Evolutionary conservation across 1,284 basidiomycete species (phyloP).

Genomic region (Leccinum solheimii): DNA sequence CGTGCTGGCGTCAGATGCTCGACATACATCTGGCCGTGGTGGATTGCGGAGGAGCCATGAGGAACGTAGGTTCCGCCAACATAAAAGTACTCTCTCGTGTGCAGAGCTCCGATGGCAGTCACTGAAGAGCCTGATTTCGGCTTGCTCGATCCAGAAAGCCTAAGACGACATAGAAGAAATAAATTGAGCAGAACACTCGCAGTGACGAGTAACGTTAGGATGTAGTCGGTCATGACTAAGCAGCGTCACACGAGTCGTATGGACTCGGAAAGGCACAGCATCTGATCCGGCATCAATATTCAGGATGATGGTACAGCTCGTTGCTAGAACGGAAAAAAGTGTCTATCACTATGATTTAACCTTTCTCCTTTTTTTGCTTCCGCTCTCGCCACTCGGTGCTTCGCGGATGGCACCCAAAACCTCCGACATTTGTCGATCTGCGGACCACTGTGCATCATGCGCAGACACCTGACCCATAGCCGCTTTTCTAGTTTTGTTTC

Average conservation of each 20-base stretch:
- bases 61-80: conserved; percentile 41
- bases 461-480: conserved; percentile 9
- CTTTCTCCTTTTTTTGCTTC: conserved; percentile 25
- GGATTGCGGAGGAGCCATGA: conserved; percentile 35
- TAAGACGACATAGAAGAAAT: conserved; percentile 15
- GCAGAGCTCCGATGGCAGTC: conserved; percentile 26
- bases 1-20: conserved; percentile 44
- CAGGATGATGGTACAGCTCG: background rate
- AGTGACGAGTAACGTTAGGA: conserved; percentile 9
- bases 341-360: conserved; percentile 1
- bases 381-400: conserved; percentile 26
- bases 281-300: background rate
- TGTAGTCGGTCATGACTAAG: background rate
- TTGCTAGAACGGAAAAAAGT: background rate
- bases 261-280: too few relatives aligned
- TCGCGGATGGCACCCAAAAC: conserved; percentile 33
- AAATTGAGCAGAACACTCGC: conserved; percentile 24
- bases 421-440: conserved; percentile 35
- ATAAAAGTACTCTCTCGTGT: conserved; percentile 47
- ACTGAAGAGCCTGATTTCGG: background rate
- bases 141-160: conserved; percentile 3
- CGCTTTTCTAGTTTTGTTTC: conserved; percentile 57
- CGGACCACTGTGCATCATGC: conserved; percentile 12
- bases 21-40: conserved; percentile 47
- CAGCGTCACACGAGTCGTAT: too few relatives aligned